Base-by-base conservation (phyloP, 441 rosid species). In the Iberis amara region DNA sequence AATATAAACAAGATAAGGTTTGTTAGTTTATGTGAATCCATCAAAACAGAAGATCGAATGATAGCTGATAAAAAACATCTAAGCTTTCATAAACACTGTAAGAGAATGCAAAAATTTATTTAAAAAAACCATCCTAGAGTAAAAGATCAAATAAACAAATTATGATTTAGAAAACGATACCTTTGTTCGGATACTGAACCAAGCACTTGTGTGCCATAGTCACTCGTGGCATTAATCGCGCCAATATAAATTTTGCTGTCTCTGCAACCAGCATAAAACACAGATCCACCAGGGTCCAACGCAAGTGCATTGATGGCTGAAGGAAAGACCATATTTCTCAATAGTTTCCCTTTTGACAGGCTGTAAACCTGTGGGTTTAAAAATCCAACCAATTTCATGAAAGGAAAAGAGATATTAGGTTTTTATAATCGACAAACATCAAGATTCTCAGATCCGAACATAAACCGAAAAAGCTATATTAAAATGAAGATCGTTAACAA, bases 231-330 rank as follows among this genome's bases (percentile, higher is more conserved):
- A 64, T 71, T 69, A 53, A 89, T 76, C 3, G 86, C 88, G 55
- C 81, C 86, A 15, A 92, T 47, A 46, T 89, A 79, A 55, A 84
- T 85, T 47, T 73, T 76, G 26, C 97, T 86, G 76, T 86, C 97
- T 66, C 63, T 72, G 33, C 85, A 58, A 38, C 95, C 99, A 43
- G 96, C 99, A 77, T 79, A 86, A 69, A 92, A 89, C 56, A 84
- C 81, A 62, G 68, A 68, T 65, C 86, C 88, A 15, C 79, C 85
- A 66, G 96, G 95, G 62, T 86, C 90, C 67, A 89, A 59, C n/a
- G 78, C 81, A 45, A 89, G 63, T 36, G 92, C 79, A 73, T 82
- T 84, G 52, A 92, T 82, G 48, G 70, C 62, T 52, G 91, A 77
- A 57, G 88, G 86, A 71, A 89, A 89, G 28, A 76, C 49, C 32